Percentiles rank a stretch among this genome's conserved stretches.
These are phyloP conservation scores for Saussurea involucrata DNA, from an alignment of 129 eudicot species.

Conservation along the genomic window DNA sequence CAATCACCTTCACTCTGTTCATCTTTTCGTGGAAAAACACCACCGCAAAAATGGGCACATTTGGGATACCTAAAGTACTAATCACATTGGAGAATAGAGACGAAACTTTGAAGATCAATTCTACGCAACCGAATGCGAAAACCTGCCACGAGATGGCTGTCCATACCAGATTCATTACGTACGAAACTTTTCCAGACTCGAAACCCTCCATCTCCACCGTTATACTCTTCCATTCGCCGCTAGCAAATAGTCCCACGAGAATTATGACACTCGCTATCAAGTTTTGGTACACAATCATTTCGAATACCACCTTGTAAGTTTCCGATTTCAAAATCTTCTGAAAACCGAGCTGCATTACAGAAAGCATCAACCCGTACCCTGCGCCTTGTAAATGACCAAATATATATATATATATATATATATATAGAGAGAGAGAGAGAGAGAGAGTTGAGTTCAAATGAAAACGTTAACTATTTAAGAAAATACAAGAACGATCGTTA, in stretches of 20 bases:
- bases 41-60: slow-evolving; percentile 36
- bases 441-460: too few relatives aligned
- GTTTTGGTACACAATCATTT: slow-evolving; percentile 25
- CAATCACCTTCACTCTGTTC: slow-evolving; percentile 42
- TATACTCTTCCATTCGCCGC: slow-evolving; percentile 48
- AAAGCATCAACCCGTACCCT: slow-evolving; percentile 32
- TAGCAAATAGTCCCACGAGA: slow-evolving; percentile 41
- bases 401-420: too few relatives aligned
- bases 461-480: too few relatives aligned
- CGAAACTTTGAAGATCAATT: slow-evolving; percentile 49
- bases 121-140: slow-evolving; percentile 27
- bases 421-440: too few relatives aligned
- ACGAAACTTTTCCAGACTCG: slow-evolving; percentile 31
- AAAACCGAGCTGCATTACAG: slow-evolving; percentile 24
- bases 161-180: slow-evolving; percentile 40
- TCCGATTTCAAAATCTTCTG: slow-evolving; percentile 29
- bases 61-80: slow-evolving; percentile 45
- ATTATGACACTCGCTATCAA: slow-evolving; percentile 20
- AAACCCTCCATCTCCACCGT: slow-evolving; percentile 40
- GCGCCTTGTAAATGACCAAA: too few relatives aligned
- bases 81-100: slow-evolving; percentile 60
- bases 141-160: slow-evolving; percentile 46
- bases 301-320: slow-evolving; percentile 25
- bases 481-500: too few relatives aligned
- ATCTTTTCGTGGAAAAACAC: slow-evolving; percentile 50